Evolutionary conservation across 2,329 filamentous ascomycete species (phyloP).

Genomic region (Sclerotiophoma versabilis): DNA sequence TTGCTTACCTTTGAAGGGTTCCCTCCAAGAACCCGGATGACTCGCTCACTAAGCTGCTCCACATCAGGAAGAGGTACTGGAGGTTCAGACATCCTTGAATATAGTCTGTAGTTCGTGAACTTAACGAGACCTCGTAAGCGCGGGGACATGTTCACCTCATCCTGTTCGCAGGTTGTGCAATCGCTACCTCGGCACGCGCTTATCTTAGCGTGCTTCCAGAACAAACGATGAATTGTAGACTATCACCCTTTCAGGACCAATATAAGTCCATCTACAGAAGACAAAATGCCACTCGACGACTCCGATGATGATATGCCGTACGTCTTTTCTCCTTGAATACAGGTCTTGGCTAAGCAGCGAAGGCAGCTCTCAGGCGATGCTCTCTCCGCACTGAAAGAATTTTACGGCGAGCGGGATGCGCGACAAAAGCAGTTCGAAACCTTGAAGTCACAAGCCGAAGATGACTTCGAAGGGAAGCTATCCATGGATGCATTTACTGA

Average conservation of each 20-base stretch:
- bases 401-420: constrained; percentile 75
- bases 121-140: constrained; percentile 32
- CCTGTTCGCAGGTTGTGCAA: constrained; percentile 4
- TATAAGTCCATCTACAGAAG: constrained; percentile 2
- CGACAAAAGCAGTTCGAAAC: constrained; percentile 71
- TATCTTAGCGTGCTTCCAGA: constrained; percentile 18
- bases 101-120: constrained; percentile 27
- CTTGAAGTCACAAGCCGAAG: constrained; percentile 68
- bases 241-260: constrained; percentile 33
- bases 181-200: constrained; percentile 30
- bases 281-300: constrained; percentile 38
- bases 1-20: constrained; percentile 80
- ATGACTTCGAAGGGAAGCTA: constrained; percentile 56
- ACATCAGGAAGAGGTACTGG: constrained; percentile 74
- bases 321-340: constrained; percentile 11
- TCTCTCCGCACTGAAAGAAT: constrained; percentile 73
- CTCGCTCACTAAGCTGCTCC: constrained; percentile 76
- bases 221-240: constrained; percentile 15
- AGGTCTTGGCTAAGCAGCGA: constrained; percentile 28
- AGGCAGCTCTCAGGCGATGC: constrained; percentile 71
- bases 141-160: constrained; percentile 31
- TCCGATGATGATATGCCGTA: constrained; percentile 47
- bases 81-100: constrained; percentile 64
- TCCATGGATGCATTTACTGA: constrained; percentile 77
- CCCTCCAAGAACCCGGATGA: constrained; percentile 84